Conservation (phyloP, 1,139 yeast species). For the Kodamaea sp. region DNA sequence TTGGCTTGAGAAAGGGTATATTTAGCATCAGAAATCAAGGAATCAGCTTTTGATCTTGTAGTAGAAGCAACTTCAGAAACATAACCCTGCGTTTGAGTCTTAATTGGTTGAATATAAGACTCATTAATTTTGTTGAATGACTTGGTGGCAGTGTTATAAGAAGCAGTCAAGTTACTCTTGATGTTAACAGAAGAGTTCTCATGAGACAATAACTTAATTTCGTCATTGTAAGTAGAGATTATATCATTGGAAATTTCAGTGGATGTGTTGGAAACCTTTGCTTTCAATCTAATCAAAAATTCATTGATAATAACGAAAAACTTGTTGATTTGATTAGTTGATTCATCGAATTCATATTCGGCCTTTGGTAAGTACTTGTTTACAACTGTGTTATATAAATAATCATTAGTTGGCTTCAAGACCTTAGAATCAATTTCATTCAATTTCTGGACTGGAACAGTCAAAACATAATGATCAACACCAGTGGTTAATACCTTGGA, state of each 20-base stretch:
- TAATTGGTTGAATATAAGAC: constrained; percentile 40
- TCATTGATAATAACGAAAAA: constrained; percentile 32
- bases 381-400: constrained; percentile 23
- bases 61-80: constrained; percentile 34
- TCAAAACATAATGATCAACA: constrained; percentile 13
- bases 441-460: constrained; percentile 15
- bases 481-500: constrained; percentile 19
- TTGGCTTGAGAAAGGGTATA: constrained; percentile 12
- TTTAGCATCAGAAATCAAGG: constrained; percentile 32
- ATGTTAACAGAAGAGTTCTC: constrained; percentile 10
- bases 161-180: constrained; percentile 33
- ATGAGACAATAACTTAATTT: constrained; percentile 19
- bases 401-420: constrained; percentile 30
- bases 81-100: constrained; percentile 38
- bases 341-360: constrained; percentile 22
- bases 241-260: constrained; percentile 31
- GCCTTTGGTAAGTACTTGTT: constrained; percentile 34
- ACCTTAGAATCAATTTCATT: constrained; percentile 21
- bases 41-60: constrained; percentile 37
- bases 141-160: constrained; percentile 34
- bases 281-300: constrained; percentile 26
- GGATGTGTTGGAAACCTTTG: constrained; percentile 26
- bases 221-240: constrained; percentile 34
- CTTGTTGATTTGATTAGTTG: constrained; percentile 23
- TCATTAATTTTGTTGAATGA: constrained; percentile 35